A percentile compares a stretch with the other conserved stretches of the same genome.
Conservation (phyloP, 2,329 filamentous ascomycete genomes). For the Fusarium longipes region DNA sequence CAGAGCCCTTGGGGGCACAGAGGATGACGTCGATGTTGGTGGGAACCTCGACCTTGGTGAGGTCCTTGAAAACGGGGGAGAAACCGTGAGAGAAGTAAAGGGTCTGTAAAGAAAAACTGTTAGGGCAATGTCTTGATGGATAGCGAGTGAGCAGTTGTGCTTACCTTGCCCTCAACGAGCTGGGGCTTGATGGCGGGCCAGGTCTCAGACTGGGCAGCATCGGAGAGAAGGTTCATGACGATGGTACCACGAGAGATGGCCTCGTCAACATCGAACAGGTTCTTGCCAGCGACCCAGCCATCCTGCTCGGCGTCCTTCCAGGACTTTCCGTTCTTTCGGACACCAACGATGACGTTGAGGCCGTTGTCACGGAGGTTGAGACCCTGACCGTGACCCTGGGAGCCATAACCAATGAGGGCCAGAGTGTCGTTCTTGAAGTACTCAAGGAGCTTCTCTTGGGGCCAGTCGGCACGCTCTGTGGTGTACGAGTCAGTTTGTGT, state of each 20-base stretch:
- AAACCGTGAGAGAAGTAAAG: constrained; percentile 99
- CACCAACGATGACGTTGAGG: constrained; percentile 98
- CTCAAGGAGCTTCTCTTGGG: constrained; percentile 96
- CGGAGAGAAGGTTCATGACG: constrained; percentile 98
- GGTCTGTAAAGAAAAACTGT: constrained; percentile 68
- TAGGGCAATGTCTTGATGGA: constrained; percentile 28
- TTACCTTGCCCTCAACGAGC: constrained; percentile 97
- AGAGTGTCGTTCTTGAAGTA: constrained; percentile 99
- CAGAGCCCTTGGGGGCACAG: constrained; percentile 98
- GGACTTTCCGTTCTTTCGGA: constrained; percentile 96
- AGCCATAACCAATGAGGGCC: constrained; percentile 97
- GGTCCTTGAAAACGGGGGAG: constrained; percentile 99
- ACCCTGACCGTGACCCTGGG: constrained; percentile 98
- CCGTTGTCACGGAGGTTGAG: constrained; percentile 99
- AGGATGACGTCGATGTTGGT: constrained; percentile 98
- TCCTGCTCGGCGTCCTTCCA: constrained; percentile 98
- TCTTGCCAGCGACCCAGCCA: constrained; percentile 98
- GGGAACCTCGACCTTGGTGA: constrained; percentile 98
- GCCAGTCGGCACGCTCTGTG: constrained; percentile 96
- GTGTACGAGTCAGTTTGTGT: constrained; percentile 45
- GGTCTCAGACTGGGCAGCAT: constrained; percentile 98
- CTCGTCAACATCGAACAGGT: constrained; percentile 98
- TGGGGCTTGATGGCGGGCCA: constrained; percentile 99
- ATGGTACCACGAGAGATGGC: constrained; percentile 94
- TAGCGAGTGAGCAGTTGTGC: constrained; percentile 41